Evolutionary conservation across 495 filamentous ascomycete species (phyloP).

Genomic region (Xylaria venustula): DNA sequence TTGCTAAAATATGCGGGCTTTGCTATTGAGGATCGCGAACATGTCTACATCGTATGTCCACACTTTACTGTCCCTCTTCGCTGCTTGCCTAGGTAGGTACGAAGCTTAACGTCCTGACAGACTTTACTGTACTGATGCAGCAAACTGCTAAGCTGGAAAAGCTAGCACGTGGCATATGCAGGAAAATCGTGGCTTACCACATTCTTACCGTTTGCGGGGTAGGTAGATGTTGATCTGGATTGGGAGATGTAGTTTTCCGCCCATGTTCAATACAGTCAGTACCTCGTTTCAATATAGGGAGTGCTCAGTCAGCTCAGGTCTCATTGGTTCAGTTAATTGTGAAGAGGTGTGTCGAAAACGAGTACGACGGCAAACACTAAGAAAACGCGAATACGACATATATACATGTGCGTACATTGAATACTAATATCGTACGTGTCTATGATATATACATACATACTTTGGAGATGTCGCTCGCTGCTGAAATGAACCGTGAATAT

Average conservation of each 20-base stretch:
- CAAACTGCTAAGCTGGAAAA: no score
- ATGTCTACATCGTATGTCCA: neutral
- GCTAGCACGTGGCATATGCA: no score
- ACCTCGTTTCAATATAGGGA: no score
- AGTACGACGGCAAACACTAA: neutral
- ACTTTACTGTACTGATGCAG: no score
- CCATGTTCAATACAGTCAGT: no score
- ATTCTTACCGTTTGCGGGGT: no score
- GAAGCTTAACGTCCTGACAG: no score
- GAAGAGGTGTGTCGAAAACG: neutral
- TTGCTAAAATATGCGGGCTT: conserved; percentile 15
- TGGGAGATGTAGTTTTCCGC: no score
- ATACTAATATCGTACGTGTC: neutral
- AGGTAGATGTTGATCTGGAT: no score
- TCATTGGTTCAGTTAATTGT: no score
- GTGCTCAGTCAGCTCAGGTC: no score
- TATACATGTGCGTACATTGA: neutral
- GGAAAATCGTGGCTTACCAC: no score
- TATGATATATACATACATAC: conserved; percentile 1
- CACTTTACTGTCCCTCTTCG: neutral
- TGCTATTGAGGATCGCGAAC: conserved; percentile 31
- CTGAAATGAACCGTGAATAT: neutral
- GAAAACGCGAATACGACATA: conserved; percentile 2
- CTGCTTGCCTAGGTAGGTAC: neutral
- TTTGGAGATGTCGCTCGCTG: neutral